A percentile compares a stretch with the other conserved stretches of the same genome.
Conservation (phyloP, 2,329 filamentous ascomycete species). For the Stagonosporopsis rhizophila region DNA sequence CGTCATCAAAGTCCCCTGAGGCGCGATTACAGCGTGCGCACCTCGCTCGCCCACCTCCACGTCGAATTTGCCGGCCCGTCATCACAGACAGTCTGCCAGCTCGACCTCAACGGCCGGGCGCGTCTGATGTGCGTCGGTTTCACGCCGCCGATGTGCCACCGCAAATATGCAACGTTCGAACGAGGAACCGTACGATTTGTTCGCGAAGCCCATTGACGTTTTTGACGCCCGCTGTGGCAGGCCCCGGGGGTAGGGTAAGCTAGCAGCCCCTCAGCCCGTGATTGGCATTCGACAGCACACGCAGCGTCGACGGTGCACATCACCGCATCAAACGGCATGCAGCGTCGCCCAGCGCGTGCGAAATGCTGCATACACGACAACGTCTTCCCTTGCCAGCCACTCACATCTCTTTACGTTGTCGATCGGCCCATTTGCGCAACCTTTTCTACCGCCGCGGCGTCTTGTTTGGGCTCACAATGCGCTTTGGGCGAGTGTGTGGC, state of each 20-base stretch:
- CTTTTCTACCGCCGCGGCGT: neutral
- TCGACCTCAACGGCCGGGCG: neutral
- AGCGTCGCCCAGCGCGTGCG: conserved; percentile 9
- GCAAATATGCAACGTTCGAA: conserved; percentile 11
- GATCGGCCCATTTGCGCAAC: conserved; percentile 7
- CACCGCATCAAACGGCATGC: conserved; percentile 7
- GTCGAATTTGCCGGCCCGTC: neutral
- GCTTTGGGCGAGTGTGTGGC: conserved; percentile 12
- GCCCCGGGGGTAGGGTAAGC: conserved; percentile 14
- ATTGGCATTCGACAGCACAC: conserved; percentile 7
- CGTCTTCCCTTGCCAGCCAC: neutral
- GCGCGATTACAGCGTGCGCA: conserved; percentile 2
- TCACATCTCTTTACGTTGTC: neutral
- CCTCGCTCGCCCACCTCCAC: conserved; percentile 1
- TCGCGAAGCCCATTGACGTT: conserved; percentile 16
- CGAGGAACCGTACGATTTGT: conserved; percentile 14
- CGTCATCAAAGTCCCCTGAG: neutral
- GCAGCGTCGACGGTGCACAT: neutral
- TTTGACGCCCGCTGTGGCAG: conserved; percentile 15
- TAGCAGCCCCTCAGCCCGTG: neutral
- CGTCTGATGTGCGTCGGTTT: conserved; percentile 1
- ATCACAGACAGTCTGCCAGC: neutral
- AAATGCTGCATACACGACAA: conserved; percentile 6
- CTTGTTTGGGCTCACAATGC: neutral
- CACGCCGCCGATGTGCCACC: conserved; percentile 8